A percentile compares a stretch with the other conserved stretches of the same genome.
phyloP scores from a whole-genome alignment of 2,329 filamentous ascomycete species.

The Fusarium chuoi region DNA sequence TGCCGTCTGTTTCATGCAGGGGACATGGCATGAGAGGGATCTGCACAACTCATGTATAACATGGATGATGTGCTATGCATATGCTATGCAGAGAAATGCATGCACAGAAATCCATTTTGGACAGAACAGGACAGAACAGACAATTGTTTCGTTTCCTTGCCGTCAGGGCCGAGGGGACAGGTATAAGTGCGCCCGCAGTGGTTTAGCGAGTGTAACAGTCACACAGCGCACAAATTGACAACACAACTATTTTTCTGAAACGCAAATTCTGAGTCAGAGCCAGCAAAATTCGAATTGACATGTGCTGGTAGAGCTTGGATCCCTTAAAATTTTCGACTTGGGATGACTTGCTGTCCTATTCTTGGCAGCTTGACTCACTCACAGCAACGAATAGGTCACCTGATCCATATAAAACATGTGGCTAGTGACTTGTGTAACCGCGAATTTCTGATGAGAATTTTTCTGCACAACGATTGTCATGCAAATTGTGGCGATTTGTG shows the following conservation, averaged over 20 bases:
- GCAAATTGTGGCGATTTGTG: constrained; percentile 18
- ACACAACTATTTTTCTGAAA: not conserved
- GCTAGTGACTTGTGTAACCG: constrained; percentile 7
- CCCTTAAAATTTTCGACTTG: not conserved
- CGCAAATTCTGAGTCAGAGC: constrained; percentile 1
- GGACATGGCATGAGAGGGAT: not conserved
- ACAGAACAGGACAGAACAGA: not conserved
- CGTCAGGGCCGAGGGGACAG: not conserved
- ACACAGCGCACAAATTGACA: constrained; percentile 14
- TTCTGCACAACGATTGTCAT: constrained; percentile 7
- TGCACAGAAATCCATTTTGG: not conserved
- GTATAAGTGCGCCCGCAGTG: constrained; percentile 5
- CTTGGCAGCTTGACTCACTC: constrained; percentile 17
- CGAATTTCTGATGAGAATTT: constrained; percentile 1
- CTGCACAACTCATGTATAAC: constrained; percentile 1
- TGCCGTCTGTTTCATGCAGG: constrained; percentile 2
- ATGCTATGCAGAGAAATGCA: constrained; percentile 7
- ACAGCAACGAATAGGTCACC: constrained; percentile 1
- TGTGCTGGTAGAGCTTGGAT: not conserved
- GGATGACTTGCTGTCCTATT: constrained; percentile 7
- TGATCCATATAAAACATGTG: constrained; percentile 17
- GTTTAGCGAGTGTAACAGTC: constrained; percentile 24
- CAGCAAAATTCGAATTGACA: not conserved
- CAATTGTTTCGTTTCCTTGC: not conserved
- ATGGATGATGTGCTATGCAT: constrained; percentile 2